These are phyloP conservation scores for Saussurea involucrata DNA, from an alignment of 129 eudicot genomes.

Conservation along the genomic window DNA sequence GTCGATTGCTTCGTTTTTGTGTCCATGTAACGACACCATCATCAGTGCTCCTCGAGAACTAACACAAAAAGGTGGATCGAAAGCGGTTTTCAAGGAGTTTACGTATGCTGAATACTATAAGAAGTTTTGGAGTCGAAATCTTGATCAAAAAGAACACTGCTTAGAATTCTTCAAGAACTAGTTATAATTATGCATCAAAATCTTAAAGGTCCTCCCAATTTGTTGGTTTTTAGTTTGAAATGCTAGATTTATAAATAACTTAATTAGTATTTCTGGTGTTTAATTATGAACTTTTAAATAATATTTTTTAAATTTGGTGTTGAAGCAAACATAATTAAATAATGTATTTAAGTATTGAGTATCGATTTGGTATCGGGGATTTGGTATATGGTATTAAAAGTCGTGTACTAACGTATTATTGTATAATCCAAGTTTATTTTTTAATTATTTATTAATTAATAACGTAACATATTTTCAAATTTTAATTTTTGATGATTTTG, in stretches of 20 bases:
- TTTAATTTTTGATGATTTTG: too few species aligned
- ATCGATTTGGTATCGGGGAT: too few species aligned
- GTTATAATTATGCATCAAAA: not conserved
- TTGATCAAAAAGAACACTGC: slow-evolving; percentile 62
- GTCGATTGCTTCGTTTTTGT: slow-evolving; percentile 73
- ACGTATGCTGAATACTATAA: slow-evolving; percentile 67
- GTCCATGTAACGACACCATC: slow-evolving; percentile 48
- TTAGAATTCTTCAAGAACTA: slow-evolving; percentile 72
- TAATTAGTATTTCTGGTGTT: not conserved
- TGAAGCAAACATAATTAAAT: too few species aligned
- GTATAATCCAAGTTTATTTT: too few species aligned
- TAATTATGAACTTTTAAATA: not conserved
- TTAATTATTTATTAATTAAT: too few species aligned
- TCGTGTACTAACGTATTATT: too few species aligned
- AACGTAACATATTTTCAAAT: too few species aligned
- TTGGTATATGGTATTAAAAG: too few species aligned
- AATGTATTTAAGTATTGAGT: too few species aligned
- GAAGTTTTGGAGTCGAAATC: slow-evolving; percentile 83
- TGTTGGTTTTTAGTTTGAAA: not conserved
- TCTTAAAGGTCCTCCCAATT: not conserved
- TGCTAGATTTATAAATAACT: not conserved
- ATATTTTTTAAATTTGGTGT: too few species aligned
- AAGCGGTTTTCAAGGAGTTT: slow-evolving; percentile 44
- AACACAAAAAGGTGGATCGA: slow-evolving; percentile 31
- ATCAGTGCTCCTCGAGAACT: slow-evolving; percentile 60